phyloP scores from a whole-genome alignment of 2,329 filamentous ascomycete genomes.

The Talaromyces rugulosus region DNA sequence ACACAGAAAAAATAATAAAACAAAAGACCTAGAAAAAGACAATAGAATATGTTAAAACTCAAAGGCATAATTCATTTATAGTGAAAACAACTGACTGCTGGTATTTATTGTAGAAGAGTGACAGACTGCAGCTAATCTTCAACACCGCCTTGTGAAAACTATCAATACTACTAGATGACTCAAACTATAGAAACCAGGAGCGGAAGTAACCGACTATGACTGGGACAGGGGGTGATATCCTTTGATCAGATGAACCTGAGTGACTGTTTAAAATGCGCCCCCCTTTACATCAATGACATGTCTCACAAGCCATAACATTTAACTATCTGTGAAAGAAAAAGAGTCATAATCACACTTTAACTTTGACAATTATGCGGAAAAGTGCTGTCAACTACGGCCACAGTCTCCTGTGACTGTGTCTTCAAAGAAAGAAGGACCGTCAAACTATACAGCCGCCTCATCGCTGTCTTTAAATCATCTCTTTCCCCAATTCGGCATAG shows the following conservation, averaged over 20 bases:
- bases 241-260: background rate
- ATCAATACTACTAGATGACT: background rate
- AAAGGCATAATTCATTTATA: background rate
- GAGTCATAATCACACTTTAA: background rate
- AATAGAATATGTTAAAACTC: background rate
- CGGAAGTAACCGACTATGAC: background rate
- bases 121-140: background rate
- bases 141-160: background rate
- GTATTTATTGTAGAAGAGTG: background rate
- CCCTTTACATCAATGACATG: background rate
- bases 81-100: background rate
- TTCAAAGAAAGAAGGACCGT: background rate
- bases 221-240: background rate
- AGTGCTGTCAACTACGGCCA: background rate
- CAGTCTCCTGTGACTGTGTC: background rate
- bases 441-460: too few relatives aligned
- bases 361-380: background rate
- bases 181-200: background rate
- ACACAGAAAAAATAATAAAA: background rate
- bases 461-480: too few relatives aligned
- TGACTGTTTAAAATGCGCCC: background rate
- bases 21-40: background rate
- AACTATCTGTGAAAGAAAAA: background rate
- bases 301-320: background rate
- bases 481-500: too few relatives aligned